Base-by-base conservation (phyloP, 75 land plant species). In the Picea glauca region DNA sequence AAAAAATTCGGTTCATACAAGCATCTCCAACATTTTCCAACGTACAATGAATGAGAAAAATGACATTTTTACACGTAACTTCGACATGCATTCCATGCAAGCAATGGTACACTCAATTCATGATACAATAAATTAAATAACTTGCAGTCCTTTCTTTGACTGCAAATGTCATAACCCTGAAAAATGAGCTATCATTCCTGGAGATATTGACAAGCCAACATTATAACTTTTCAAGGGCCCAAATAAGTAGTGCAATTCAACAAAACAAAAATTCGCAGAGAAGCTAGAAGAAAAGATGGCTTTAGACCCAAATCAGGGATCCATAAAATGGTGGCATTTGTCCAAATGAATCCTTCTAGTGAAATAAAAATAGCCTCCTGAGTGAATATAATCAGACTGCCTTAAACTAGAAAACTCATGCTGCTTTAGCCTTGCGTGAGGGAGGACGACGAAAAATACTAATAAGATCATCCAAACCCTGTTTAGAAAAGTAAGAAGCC, bases 381-480 rank as follows among this genome's bases (percentile, higher is more conserved):
- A 18, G 50, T 8, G 17, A 5, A 38, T 20, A 38, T 6, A 68
- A 68, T 35, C 20, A 15, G 18, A 68, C n/a, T 6, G 14, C 15
- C 72, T 4, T 18, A 17, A 33, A 68, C 72, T 38, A 15, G 18
- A 35, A 68, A 68, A 18, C 15, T 88, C 76, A 95, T 56, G 87
- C 85, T 77, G 94, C 81, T 80, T 96, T 96, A 46, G 85, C 68
- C 77, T 93, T 96, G 2, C 96, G 85, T 7, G 96, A 87, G 3
- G 99, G 91, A 31, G 99, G 94, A 58, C 94, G 84, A 58, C 99
- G 84, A 56, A 95, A 91, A 67, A 91, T 77, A 72, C 90, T 88
- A 82, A 93, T 86, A 14, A 96, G 90, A 87, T 96, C 98, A 82
- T 96, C 98, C 74, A 96, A 89, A 81, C 98, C 96, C 98, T 96